Evolutionary conservation across 2,329 filamentous ascomycete genomes (phyloP), one percentile per base, ranked within the genome.

Genomic region (Mycosphaerelloides madeirae): DNA sequence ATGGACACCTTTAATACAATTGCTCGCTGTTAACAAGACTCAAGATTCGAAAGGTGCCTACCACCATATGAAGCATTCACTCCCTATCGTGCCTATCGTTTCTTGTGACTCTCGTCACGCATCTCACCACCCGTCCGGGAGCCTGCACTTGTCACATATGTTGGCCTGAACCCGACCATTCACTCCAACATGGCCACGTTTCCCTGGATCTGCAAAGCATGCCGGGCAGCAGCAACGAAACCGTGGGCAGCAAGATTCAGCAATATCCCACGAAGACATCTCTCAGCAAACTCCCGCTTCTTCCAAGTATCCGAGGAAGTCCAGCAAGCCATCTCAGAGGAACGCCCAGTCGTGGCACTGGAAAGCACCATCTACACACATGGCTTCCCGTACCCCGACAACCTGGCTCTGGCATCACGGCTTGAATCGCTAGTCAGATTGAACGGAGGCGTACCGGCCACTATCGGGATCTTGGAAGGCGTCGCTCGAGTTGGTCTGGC

Each of bases 351-450:
- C 3, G 90, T 98, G 9, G 93, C 91, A 13, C 76, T 98, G 3
- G 93, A 98, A 68, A 89, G 87, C 2, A 95, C 93, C 3, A 97
- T 98, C 57, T 97, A 98, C 68, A 98, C 93, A 1, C 93, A 98
- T 68, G 81, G 81, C 46, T 85, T 83, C 53, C 82, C 83, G 2
- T 84, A 84, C 55, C 84, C 83, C 0, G 78, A 84, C 20, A 87
- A 86, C 56, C 69, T 84, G 31, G 82, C 85, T 16, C 74, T 98
- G 12, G 87, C 87, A n/a, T 78, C 81, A 28, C 77, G 84, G 36
- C 79, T 97, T 48, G 87, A 96, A 61, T 81, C 83, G 11, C 76
- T 94, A 31, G 85, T 97, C 38, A 84, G 93, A 35, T 73, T 76
- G 31, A 79, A 89, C 66, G 93, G 93, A 31, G 88, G 78, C 13